These are phyloP conservation scores for Xylogone sp. DNA, from an alignment of 2,329 filamentous ascomycete genomes.

Conservation along the genomic window DNA sequence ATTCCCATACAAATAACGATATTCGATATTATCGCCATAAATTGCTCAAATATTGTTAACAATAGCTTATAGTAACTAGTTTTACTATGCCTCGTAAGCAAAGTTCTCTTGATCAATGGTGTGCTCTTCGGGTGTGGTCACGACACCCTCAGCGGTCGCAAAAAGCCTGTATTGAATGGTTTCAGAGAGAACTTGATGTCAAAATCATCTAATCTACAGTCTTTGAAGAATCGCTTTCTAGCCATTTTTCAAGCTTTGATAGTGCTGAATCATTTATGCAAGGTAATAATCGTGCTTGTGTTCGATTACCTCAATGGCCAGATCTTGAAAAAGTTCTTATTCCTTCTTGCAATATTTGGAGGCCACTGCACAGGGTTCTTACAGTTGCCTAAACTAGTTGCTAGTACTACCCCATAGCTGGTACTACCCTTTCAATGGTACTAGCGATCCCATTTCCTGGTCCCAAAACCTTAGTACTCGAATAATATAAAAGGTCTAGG, in stretches of 20 bases:
- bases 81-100: conserved; percentile 1
- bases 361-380: too few relatives aligned
- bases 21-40: not conserved
- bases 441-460: too few relatives aligned
- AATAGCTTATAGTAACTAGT: not conserved
- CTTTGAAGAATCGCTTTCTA: conserved; percentile 1
- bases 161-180: conserved; percentile 3
- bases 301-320: conserved; percentile 3
- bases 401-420: too few relatives aligned
- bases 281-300: not conserved
- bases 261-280: not conserved
- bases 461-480: too few relatives aligned
- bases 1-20: conserved; percentile 2
- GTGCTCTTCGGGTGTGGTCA: not conserved
- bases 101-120: not conserved
- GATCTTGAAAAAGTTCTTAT: conserved; percentile 2
- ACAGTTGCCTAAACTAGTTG: too few relatives aligned
- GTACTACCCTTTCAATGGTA: too few relatives aligned
- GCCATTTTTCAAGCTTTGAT: not conserved
- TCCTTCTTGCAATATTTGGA: too few relatives aligned
- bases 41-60: conserved; percentile 2
- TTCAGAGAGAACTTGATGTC: not conserved
- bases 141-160: conserved; percentile 1
- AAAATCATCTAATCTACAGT: conserved; percentile 2
- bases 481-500: too few relatives aligned